Conservation (phyloP, 768 basidiomycete genomes). For the Agaricus subrufescens region DNA sequence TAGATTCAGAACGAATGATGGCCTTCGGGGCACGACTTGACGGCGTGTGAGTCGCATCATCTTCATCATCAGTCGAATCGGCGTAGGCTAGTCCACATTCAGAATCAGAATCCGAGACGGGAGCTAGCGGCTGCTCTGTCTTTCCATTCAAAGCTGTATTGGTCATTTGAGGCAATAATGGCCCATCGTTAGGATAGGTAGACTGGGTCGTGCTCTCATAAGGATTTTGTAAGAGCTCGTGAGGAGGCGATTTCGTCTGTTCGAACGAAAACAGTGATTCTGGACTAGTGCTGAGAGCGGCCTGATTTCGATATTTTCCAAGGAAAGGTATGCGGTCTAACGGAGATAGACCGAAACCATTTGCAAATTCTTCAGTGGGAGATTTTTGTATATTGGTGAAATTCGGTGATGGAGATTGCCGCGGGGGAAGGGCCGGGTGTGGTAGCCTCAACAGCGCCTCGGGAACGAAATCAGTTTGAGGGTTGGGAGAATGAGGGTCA, state of each 20-base stretch:
- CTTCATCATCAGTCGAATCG: constrained; percentile 41
- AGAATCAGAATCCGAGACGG: constrained; percentile 38
- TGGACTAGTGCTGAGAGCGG: constrained; percentile 17
- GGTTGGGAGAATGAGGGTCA: constrained; percentile 34
- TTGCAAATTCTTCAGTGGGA: constrained; percentile 10
- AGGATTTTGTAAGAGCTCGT: background rate
- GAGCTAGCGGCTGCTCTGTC: constrained; percentile 18
- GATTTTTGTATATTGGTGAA: constrained; percentile 6
- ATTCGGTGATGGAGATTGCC: constrained; percentile 12
- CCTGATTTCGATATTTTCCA: constrained; percentile 45
- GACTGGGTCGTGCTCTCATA: background rate
- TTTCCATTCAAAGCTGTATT: constrained; percentile 4
- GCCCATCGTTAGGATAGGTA: constrained; percentile 2
- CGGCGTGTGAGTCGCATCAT: constrained; percentile 11
- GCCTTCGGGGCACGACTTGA: background rate
- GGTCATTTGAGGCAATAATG: constrained; percentile 10
- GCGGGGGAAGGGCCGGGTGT: constrained; percentile 21
- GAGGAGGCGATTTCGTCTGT: constrained; percentile 1
- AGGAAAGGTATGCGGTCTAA: constrained; percentile 43
- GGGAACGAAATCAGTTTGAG: constrained; percentile 25
- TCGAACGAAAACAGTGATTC: constrained; percentile 2
- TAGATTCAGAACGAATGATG: constrained; percentile 11
- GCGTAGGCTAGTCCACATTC: constrained; percentile 48
- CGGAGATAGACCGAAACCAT: constrained; percentile 9
- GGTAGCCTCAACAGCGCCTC: constrained; percentile 13